These are phyloP conservation scores for Mastigamoeba balamuthi DNA, from an alignment of 78 protist species.

Conservation along the genomic window DNA sequence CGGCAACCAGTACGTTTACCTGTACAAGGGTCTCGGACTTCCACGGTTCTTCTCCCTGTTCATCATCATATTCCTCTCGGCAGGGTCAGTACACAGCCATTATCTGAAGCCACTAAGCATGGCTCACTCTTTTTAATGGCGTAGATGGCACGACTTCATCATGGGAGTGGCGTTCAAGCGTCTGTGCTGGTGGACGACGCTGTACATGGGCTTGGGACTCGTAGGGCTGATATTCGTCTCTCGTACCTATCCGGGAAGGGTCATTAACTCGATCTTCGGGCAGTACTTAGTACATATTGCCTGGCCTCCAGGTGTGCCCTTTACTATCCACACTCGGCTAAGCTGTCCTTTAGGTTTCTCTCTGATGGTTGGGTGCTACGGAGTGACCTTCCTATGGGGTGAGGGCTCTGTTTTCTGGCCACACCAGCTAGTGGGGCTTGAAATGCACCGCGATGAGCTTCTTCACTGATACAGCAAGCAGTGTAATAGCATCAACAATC, in stretches of 20 bases:
- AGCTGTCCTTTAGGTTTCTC: too few species aligned
- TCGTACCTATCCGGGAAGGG: not conserved
- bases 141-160: not conserved
- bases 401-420: not conserved
- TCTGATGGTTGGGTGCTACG: not conserved
- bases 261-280: too few species aligned
- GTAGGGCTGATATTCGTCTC: not conserved
- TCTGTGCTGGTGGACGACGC: not conserved
- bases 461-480: too few species aligned
- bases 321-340: too few species aligned
- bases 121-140: too few species aligned
- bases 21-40: not conserved
- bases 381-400: not conserved
- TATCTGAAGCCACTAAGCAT: too few species aligned
- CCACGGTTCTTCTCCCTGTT: not conserved
- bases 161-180: not conserved
- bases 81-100: too few species aligned
- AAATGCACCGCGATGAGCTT: too few species aligned
- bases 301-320: not conserved
- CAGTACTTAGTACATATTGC: not conserved
- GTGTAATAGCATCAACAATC: too few species aligned
- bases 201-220: not conserved
- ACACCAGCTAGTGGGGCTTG: not conserved
- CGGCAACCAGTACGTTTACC: not conserved
- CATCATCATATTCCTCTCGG: not conserved